Evolutionary conservation across 495 filamentous ascomycete species (phyloP), one percentile per base, ranked within the genome.

Genomic region (Tuber umbilicatum): DNA sequence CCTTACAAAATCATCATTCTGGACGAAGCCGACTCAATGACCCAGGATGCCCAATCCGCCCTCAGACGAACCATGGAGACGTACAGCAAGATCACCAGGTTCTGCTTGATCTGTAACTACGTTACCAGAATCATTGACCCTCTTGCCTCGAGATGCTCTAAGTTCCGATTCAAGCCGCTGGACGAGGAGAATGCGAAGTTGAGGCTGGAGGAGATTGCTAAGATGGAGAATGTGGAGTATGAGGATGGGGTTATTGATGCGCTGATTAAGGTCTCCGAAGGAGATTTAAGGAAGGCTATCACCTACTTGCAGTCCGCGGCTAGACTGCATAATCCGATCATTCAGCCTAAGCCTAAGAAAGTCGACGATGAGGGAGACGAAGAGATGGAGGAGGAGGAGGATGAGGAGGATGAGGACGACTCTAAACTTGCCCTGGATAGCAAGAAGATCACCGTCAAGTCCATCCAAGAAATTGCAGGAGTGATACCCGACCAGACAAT

Each of bases 1-100:
- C 95, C 96, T 38, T 99, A 96, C 88, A 99, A 98, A 86, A 97
- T 99, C 83, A 93, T 98, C 82, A 92, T 99, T 74, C 89, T 99
- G 45, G 95, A 99, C 84, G 95, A 99, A 85, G 95, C 95, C 70
- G 95, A 99, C 83, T 93, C 90, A 82, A 98, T 99, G 95, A 99
- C 96, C 47, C 96, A 98, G 84, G 95, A 99, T 83, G 95, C 95
- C 67, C 95, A 99, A 86, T 91, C 89, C 69, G 95, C 95, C 6
- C 87, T 99, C 64, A 86, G 95, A 73, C 88, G 95, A 55, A 98
- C 95, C 10, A 99, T 99, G 95, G 95, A 99, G 86, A 95, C 93
- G 71, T 98, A 98, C 84, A 91, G 89, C 84, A 93, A 92, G 82
- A 97, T 98, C 82, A 99, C 95, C 9, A 87, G 95, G 37, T 99